Conservation (phyloP, 352 stramenopile species). For the Phytophthora foliorum region DNA sequence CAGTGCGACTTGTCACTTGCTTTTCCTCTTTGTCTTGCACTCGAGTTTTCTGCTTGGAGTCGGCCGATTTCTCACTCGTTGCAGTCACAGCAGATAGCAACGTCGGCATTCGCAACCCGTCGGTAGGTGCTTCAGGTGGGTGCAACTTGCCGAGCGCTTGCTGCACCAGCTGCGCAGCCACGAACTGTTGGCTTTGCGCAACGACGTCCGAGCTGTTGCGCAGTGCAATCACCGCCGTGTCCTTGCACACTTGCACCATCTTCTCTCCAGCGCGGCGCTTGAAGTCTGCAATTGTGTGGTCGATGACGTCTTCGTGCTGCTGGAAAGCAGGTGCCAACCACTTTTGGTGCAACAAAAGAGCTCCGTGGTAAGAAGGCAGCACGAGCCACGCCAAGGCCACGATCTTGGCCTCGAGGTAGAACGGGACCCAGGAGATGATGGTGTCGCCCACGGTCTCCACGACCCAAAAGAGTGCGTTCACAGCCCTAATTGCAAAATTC, state of each 20-base stretch:
- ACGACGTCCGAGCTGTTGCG: slow-evolving; percentile 69
- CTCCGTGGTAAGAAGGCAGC: slow-evolving; percentile 62
- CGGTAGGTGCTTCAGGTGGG: background rate
- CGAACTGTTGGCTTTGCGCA: slow-evolving; percentile 70
- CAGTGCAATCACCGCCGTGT: slow-evolving; percentile 68
- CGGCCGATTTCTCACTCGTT: slow-evolving; percentile 2
- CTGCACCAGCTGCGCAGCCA: slow-evolving; percentile 72
- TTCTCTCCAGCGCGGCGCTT: slow-evolving; percentile 74
- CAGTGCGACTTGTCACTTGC: slow-evolving; percentile 26
- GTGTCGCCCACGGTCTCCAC: slow-evolving; percentile 72
- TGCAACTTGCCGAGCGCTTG: slow-evolving; percentile 59
- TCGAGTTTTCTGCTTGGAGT: slow-evolving; percentile 3
- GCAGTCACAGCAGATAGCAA: slow-evolving; percentile 18
- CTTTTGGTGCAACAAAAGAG: slow-evolving; percentile 59
- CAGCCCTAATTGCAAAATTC: slow-evolving; percentile 35
- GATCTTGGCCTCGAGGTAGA: slow-evolving; percentile 84
- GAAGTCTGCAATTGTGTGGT: slow-evolving; percentile 60
- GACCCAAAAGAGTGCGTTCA: slow-evolving; percentile 69
- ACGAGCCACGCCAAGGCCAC: slow-evolving; percentile 76
- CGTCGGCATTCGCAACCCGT: slow-evolving; percentile 26
- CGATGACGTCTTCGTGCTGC: slow-evolving; percentile 73
- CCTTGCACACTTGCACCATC: slow-evolving; percentile 72
- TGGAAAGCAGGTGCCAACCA: slow-evolving; percentile 75
- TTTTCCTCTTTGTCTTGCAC: slow-evolving; percentile 25
- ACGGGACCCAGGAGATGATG: slow-evolving; percentile 65